These are phyloP conservation scores for Thielaviopsis euricoi DNA, from an alignment of 2,329 filamentous ascomycete species.

Conservation along the genomic window DNA sequence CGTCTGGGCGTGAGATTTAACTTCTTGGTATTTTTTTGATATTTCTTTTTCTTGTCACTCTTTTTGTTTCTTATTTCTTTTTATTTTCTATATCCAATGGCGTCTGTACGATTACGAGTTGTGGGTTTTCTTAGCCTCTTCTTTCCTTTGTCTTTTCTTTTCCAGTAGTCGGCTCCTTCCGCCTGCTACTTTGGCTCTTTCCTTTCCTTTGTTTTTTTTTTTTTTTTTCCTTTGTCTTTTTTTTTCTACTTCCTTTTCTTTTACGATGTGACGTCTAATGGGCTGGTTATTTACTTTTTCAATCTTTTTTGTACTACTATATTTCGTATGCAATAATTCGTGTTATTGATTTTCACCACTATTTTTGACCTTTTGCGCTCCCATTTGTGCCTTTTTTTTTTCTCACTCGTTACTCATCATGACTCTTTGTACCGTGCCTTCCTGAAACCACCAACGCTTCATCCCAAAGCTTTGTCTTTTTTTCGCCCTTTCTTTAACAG, in stretches of 20 bases:
- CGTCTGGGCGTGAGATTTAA: neutral
- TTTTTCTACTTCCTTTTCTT: neutral
- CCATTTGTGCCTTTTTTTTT: no score
- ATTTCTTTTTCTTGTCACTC: neutral
- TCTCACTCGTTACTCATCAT: no score
- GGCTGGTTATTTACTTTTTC: conserved; percentile 1
- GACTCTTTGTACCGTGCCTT: no score
- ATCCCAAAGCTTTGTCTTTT: no score
- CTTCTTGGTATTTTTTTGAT: neutral
- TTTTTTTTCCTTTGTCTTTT: conserved; percentile 4
- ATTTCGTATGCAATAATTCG: no score
- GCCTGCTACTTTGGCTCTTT: neutral
- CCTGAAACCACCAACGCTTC: no score
- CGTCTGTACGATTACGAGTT: neutral
- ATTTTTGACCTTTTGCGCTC: no score
- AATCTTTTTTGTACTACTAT: neutral
- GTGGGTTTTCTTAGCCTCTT: no score
- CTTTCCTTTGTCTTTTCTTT: neutral
- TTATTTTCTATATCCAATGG: neutral
- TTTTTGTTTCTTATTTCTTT: neutral
- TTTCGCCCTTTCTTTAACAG: no score
- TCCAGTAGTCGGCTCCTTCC: neutral
- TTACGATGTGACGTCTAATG: neutral
- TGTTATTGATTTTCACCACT: no score
- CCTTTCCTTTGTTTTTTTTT: neutral